Evolutionary conservation across 148 eudicot genomes (phyloP), one percentile per base, ranked within the genome.

Genomic region (Amaranthus palmeri): DNA sequence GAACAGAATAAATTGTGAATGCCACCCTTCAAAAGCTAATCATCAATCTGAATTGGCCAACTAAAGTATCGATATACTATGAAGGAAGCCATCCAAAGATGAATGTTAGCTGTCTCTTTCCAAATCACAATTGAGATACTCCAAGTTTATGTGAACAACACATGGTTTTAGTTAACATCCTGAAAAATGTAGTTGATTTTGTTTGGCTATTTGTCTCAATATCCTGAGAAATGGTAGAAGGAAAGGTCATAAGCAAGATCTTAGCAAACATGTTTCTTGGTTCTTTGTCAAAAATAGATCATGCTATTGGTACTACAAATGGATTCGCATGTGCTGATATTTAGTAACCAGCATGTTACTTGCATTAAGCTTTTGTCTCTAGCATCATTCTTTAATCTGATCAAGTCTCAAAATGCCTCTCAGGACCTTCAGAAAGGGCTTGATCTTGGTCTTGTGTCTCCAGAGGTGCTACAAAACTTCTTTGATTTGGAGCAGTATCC

Each of bases 381-480:
- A 52, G 62, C 66, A 45, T 36, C 4, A 13, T 72, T 64, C 62
- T 47, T 61, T 60, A 54, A 17, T 54, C 74, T 58, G 47, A 51
- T 61, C 71, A 64, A 46, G 67, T 62, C 55, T 64, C 53, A 11
- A 58, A 54, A 47, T 76, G 66, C 50, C 59, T 83, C 65, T 73
- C 83, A 95, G 98, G 98, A 95, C 76, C 80, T 95, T 72, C 97
- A 95, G 41, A 86, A 88, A 73, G 97, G 97, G 74, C 90, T 95
- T 64, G 97, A 91, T 88, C 98, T 90, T 85, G 98, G 96, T 81
- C 84, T 95, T 57, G 97, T 95, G 69, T 91, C 98, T 69, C 98
- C 97, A 36, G 98, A 95, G 83, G 93, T 86, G 66, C 87, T 95
- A 59, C 96, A 95, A 76, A 95, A 95, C 76, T 95, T 95, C 75